Percentiles rank a stretch among this genome's conserved stretches.
phyloP scores from a whole-genome alignment of 768 basidiomycete genomes.

The Polyporus arcularius region DNA sequence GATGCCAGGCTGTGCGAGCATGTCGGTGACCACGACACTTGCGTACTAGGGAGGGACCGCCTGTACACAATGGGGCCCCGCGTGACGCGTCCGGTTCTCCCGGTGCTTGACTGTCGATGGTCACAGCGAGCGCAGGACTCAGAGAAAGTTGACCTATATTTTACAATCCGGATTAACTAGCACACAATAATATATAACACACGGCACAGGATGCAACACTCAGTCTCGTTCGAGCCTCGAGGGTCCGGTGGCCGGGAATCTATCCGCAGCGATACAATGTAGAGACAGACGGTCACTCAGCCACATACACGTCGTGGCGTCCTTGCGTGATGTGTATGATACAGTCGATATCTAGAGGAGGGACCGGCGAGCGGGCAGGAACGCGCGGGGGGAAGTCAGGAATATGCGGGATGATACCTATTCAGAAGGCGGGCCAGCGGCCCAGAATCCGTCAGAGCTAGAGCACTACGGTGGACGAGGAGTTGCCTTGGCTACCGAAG shows the following conservation, averaged over 20 bases:
- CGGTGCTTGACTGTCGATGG: background rate
- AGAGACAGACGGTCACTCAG: background rate
- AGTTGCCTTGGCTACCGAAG: slow-evolving; percentile 6
- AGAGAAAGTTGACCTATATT: background rate
- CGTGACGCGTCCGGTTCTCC: no score
- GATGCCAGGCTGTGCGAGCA: background rate
- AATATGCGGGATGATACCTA: background rate
- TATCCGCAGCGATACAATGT: slow-evolving; percentile 9
- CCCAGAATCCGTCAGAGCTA: slow-evolving; percentile 6
- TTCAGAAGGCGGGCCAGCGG: background rate
- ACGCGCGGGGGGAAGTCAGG: slow-evolving; percentile 2
- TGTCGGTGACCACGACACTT: background rate
- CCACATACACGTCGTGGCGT: background rate
- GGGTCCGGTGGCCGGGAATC: slow-evolving; percentile 22
- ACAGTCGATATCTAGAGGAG: slow-evolving; percentile 1
- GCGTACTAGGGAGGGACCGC: background rate
- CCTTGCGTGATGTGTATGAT: background rate
- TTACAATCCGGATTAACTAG: slow-evolving; percentile 2
- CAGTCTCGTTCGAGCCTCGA: background rate
- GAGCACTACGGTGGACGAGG: slow-evolving; percentile 12
- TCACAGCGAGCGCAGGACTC: background rate
- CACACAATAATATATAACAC: slow-evolving; percentile 3
- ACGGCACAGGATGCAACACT: slow-evolving; percentile 4
- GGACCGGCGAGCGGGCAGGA: background rate
- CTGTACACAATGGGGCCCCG: no score